phyloP scores from a whole-genome alignment of 768 basidiomycete species.

The Calocera viscosa region DNA sequence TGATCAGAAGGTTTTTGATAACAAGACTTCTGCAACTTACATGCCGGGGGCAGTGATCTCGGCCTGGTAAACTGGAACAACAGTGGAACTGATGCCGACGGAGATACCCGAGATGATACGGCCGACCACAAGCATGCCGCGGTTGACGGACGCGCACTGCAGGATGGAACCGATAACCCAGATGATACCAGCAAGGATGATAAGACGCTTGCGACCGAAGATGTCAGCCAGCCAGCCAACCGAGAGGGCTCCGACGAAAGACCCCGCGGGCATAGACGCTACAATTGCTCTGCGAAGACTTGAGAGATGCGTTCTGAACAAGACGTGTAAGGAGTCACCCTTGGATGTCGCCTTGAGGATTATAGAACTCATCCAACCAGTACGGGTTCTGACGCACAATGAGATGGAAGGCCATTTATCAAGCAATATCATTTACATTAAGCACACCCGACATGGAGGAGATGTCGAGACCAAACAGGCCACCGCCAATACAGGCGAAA shows the following conservation, averaged over 20 bases:
- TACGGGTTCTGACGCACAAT: slow-evolving; percentile 9
- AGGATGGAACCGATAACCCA: slow-evolving; percentile 63
- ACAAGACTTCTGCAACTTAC: neutral
- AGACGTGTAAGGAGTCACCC: neutral
- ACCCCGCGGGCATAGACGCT: slow-evolving; percentile 65
- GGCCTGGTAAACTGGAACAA: slow-evolving; percentile 15
- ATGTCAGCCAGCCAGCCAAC: slow-evolving; percentile 30
- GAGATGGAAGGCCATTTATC: neutral
- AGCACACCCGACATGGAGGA: slow-evolving; percentile 72
- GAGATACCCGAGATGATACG: slow-evolving; percentile 56
- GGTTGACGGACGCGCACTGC: slow-evolving; percentile 55
- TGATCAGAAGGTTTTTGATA: neutral
- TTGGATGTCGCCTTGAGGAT: slow-evolving; percentile 10
- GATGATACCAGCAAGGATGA: slow-evolving; percentile 53
- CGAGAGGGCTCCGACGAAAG: slow-evolving; percentile 50
- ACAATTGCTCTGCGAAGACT: slow-evolving; percentile 29
- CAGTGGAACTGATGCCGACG: slow-evolving; percentile 26
- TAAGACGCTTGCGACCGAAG: slow-evolving; percentile 26
- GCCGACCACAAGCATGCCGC: slow-evolving; percentile 62
- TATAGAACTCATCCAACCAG: slow-evolving; percentile 9
- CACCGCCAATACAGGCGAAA: slow-evolving; percentile 71
- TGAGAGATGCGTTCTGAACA: neutral
- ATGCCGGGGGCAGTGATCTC: slow-evolving; percentile 40
- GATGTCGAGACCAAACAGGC: slow-evolving; percentile 69
- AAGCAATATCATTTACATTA: slow-evolving; percentile 30